Evolutionary conservation across 305 asterid genomes (phyloP).

Genomic region (Plantago coronopus): DNA sequence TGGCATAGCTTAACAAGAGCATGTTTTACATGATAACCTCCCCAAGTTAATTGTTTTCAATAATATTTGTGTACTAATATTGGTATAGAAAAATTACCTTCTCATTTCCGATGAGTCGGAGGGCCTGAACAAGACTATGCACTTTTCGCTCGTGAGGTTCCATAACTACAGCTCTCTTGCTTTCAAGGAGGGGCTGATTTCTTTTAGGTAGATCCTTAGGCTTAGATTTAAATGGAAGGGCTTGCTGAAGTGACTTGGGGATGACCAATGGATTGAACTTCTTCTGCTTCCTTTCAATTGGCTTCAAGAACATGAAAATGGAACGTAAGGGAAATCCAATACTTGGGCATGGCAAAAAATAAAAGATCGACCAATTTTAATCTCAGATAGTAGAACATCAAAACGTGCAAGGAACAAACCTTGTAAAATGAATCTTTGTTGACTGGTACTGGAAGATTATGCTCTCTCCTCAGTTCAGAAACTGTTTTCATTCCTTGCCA

Average conservation of each 20-base stretch:
- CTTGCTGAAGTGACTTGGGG: constrained; percentile 65
- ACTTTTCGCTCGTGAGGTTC: constrained; percentile 70
- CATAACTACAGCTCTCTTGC: constrained; percentile 73
- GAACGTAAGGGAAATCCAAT: constrained; percentile 11
- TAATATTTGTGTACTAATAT: background rate
- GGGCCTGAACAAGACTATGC: constrained; percentile 67
- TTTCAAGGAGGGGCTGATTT: constrained; percentile 41
- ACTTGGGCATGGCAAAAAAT: background rate
- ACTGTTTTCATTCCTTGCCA: constrained; percentile 98
- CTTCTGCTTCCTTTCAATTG: constrained; percentile 74
- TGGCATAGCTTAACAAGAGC: background rate
- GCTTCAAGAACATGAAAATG: constrained; percentile 35
- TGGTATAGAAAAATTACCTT: constrained; percentile 44
- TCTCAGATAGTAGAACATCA: background rate
- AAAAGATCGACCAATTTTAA: no score
- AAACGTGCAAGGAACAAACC: constrained; percentile 36
- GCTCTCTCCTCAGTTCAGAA: constrained; percentile 80
- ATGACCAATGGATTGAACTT: constrained; percentile 86
- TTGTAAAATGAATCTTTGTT: constrained; percentile 85
- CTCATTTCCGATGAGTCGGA: constrained; percentile 53
- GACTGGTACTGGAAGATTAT: constrained; percentile 62
- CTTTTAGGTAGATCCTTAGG: constrained; percentile 64
- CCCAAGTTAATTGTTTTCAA: background rate
- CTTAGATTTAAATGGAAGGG: constrained; percentile 73
- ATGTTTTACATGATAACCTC: background rate